Percentiles rank a stretch among this genome's conserved stretches.
phyloP scores from a whole-genome alignment of 176 grass and related monocot genomes.

The Avena eriantha region DNA sequence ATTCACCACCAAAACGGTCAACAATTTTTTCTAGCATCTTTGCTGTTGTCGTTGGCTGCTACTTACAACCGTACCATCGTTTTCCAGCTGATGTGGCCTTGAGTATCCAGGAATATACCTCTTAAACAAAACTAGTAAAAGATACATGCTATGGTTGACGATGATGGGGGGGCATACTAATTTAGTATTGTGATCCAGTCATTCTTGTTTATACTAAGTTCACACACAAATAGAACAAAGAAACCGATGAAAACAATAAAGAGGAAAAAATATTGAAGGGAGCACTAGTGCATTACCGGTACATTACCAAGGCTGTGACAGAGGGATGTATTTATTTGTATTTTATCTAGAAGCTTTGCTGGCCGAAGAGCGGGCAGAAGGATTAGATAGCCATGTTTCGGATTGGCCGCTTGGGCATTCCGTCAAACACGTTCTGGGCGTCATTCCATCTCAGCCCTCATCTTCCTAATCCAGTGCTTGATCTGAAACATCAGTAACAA shows the following conservation, averaged over 20 bases:
- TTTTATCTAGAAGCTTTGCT: not conserved
- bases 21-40: slow-evolving; percentile 8
- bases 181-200: not conserved
- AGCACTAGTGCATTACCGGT: not conserved
- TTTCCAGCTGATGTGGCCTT: slow-evolving; percentile 14
- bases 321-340: not conserved
- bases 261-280: not conserved
- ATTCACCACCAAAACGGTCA: not conserved
- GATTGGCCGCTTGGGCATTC: not conserved
- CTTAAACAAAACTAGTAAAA: not conserved
- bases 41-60: not conserved
- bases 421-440: not conserved
- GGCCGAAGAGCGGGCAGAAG: not conserved
- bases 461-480: not conserved
- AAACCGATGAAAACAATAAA: not conserved
- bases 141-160: not conserved
- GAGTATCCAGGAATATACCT: slow-evolving; percentile 1
- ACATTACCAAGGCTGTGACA: not conserved
- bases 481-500: not conserved
- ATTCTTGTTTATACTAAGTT: not conserved
- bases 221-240: not conserved
- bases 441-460: not conserved
- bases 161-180: not conserved
- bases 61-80: not conserved
- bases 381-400: not conserved